phyloP scores from a whole-genome alignment of 2,329 filamentous ascomycete genomes.

The Metarhizium brunneum region DNA sequence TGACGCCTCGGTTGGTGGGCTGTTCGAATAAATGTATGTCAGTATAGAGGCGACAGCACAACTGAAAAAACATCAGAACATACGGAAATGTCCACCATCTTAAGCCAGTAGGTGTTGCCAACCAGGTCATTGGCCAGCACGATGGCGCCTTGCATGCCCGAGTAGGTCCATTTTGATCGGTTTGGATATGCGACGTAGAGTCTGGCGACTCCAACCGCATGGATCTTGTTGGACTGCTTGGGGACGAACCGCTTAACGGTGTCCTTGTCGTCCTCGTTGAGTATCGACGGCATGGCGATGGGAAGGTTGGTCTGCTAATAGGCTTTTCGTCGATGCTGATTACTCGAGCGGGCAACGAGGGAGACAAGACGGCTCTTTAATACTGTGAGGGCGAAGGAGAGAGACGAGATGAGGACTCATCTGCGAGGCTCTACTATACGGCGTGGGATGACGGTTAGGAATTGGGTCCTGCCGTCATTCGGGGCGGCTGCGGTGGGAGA shows the following conservation, averaged over 20 bases:
- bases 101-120: slow-evolving; percentile 93
- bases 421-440: neutral
- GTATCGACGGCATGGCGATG: slow-evolving; percentile 51
- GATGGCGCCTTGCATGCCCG: slow-evolving; percentile 81
- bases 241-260: slow-evolving; percentile 91
- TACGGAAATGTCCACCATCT: slow-evolving; percentile 94
- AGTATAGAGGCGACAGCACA: neutral
- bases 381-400: neutral
- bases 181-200: slow-evolving; percentile 91
- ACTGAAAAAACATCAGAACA: neutral
- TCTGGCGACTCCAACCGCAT: slow-evolving; percentile 84
- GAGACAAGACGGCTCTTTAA: neutral
- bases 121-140: slow-evolving; percentile 91
- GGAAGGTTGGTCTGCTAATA: neutral
- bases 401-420: neutral
- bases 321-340: neutral
- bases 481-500: neutral
- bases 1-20: slow-evolving; percentile 71
- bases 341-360: neutral
- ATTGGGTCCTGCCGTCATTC: neutral
- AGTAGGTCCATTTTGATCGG: slow-evolving; percentile 82
- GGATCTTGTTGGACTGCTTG: slow-evolving; percentile 94
- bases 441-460: neutral
- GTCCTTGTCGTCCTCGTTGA: slow-evolving; percentile 91
- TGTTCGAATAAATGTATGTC: slow-evolving; percentile 23